phyloP scores from a whole-genome alignment of 805 yeast species.

The Wickerhamomyces chambardii region DNA sequence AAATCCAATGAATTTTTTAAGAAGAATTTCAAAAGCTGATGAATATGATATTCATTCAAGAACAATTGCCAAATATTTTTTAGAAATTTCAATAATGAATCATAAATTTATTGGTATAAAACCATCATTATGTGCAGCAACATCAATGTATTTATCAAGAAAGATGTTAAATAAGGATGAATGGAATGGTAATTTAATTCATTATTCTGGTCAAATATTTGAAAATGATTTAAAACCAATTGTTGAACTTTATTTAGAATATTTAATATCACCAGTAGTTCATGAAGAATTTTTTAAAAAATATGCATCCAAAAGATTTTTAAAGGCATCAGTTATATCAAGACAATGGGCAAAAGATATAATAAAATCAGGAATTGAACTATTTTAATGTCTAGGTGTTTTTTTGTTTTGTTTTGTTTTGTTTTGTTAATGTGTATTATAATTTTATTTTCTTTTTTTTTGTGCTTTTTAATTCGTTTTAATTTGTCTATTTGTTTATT shows the following conservation, averaged over 20 bases:
- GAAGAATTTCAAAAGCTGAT: slow-evolving; percentile 91
- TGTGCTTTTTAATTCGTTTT: too few species aligned
- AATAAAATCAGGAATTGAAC: slow-evolving; percentile 13
- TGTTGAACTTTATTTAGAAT: slow-evolving; percentile 66
- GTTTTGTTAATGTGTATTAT: not conserved
- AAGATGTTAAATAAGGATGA: slow-evolving; percentile 60
- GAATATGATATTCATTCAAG: slow-evolving; percentile 87
- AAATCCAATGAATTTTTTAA: slow-evolving; percentile 85
- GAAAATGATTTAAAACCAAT: slow-evolving; percentile 66
- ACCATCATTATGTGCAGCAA: slow-evolving; percentile 83
- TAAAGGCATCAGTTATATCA: slow-evolving; percentile 77
- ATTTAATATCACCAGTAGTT: slow-evolving; percentile 68
- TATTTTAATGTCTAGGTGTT: not conserved
- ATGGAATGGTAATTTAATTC: slow-evolving; percentile 84
- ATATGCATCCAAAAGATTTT: slow-evolving; percentile 80
- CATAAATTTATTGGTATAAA: slow-evolving; percentile 66
- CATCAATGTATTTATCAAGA: slow-evolving; percentile 82
- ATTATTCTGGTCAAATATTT: slow-evolving; percentile 85
- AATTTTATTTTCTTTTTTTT: not conserved
- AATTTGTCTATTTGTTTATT: too few species aligned
- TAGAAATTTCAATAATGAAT: slow-evolving; percentile 77
- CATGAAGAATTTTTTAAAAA: slow-evolving; percentile 93
- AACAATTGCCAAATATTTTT: slow-evolving; percentile 79
- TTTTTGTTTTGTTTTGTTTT: not conserved
- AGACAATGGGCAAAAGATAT: slow-evolving; percentile 74